Evolutionary conservation across 2,329 filamentous ascomycete genomes (phyloP).

Genomic region (Trichophyton rubrum): DNA sequence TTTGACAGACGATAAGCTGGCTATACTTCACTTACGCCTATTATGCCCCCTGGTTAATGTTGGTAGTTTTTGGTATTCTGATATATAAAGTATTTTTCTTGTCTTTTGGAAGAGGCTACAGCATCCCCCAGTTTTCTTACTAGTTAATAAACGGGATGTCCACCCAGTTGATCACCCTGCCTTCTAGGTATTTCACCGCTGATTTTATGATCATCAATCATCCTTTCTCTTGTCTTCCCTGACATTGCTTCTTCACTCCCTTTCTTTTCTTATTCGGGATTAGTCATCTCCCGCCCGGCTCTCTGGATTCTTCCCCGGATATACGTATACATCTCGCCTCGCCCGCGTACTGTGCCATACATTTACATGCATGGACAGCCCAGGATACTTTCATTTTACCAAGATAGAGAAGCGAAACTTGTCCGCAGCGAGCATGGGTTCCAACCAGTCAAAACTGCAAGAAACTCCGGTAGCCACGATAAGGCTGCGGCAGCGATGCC

Average conservation of each 20-base stretch:
- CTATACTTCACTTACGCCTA: constrained; percentile 10
- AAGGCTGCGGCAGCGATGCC: neutral
- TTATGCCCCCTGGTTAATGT: neutral
- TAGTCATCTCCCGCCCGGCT: neutral
- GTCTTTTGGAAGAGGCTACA: neutral
- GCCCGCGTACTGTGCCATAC: neutral
- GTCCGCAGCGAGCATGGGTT: neutral
- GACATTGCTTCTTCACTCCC: neutral
- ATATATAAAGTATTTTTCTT: neutral
- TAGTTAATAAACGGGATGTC: neutral
- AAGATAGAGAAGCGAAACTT: neutral
- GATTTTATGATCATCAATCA: neutral
- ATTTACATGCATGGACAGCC: neutral
- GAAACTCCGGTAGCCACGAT: neutral
- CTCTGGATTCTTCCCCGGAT: neutral
- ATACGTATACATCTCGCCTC: neutral
- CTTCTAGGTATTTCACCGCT: neutral
- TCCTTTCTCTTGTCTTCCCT: neutral
- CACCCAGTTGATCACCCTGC: too few species aligned
- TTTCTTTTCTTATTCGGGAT: neutral
- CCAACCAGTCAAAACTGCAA: neutral
- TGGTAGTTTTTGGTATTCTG: neutral
- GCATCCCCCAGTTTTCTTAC: neutral
- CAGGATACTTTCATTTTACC: neutral
- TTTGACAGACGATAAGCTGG: constrained; percentile 30